phyloP scores from a whole-genome alignment of 1,284 basidiomycete species.

The Fomitopsis pinicola region DNA sequence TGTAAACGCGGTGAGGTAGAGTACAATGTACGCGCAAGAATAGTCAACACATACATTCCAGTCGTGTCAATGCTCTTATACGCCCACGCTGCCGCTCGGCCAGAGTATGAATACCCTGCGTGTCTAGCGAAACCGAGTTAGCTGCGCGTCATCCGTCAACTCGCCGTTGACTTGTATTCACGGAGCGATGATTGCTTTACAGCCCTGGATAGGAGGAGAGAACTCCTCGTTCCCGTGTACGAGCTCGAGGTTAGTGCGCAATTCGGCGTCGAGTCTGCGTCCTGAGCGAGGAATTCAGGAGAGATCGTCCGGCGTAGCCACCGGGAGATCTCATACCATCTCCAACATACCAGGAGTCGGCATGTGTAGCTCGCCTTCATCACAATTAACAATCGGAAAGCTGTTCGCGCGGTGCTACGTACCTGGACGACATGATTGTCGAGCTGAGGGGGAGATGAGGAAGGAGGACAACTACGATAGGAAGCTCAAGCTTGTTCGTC shows the following conservation, averaged over 20 bases:
- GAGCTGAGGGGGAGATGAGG: background rate
- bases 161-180: slow-evolving; percentile 36
- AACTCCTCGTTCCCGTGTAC: slow-evolving; percentile 50
- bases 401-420: background rate
- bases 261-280: slow-evolving; percentile 52
- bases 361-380: slow-evolving; percentile 71
- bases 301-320: background rate
- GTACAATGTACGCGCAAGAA: background rate
- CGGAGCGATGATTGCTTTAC: slow-evolving; percentile 97
- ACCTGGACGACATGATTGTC: slow-evolving; percentile 13
- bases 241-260: slow-evolving; percentile 59
- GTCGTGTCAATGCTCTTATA: slow-evolving; percentile 85
- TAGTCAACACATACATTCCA: slow-evolving; percentile 60
- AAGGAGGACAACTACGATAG: background rate
- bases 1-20: background rate
- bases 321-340: slow-evolving; percentile 44
- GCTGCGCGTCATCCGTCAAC: background rate
- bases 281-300: slow-evolving; percentile 33
- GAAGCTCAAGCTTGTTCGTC: background rate
- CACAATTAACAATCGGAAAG: background rate
- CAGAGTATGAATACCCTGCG: slow-evolving; percentile 95
- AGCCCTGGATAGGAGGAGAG: slow-evolving; percentile 63
- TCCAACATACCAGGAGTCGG: slow-evolving; percentile 87
- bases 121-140: slow-evolving; percentile 54
- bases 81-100: slow-evolving; percentile 92